Conservation (phyloP, 2,329 filamentous ascomycete genomes). For the Cladophialophora psammophila region DNA sequence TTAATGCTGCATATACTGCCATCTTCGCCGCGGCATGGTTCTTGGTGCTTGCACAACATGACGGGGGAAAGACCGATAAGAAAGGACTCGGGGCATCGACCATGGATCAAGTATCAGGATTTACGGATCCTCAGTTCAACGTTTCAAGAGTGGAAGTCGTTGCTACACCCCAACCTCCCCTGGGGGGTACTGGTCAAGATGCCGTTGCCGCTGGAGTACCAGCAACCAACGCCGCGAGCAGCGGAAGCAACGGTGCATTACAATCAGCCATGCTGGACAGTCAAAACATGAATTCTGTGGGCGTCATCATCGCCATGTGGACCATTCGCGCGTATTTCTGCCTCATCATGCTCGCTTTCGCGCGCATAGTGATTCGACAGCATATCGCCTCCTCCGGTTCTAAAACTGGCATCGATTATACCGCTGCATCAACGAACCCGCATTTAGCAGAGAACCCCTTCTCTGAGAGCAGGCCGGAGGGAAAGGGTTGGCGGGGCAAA, state of each 20-base stretch:
- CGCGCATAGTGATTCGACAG: conserved; percentile 76
- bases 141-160: conserved; percentile 64
- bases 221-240: conserved; percentile 46
- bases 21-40: conserved; percentile 89
- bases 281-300: conserved; percentile 76
- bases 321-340: conserved; percentile 82
- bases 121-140: conserved; percentile 69
- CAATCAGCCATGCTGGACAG: conserved; percentile 69
- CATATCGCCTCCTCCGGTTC: conserved; percentile 62
- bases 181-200: conserved; percentile 57
- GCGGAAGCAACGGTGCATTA: conserved; percentile 49
- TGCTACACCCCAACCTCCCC: conserved; percentile 55
- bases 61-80: conserved; percentile 52
- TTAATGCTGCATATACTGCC: conserved; percentile 83
- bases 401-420: conserved; percentile 48
- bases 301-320: conserved; percentile 76
- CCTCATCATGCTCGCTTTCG: conserved; percentile 82
- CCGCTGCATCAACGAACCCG: conserved; percentile 55
- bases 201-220: conserved; percentile 49
- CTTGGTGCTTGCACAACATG: conserved; percentile 69
- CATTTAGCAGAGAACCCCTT: conserved; percentile 71
- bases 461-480: conserved; percentile 71
- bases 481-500: conserved; percentile 79
- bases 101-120: conserved; percentile 69
- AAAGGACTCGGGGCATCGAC: conserved; percentile 60